Evolutionary conservation across 495 filamentous ascomycete genomes (phyloP).

Genomic region (Hypoxylon fragiforme): DNA sequence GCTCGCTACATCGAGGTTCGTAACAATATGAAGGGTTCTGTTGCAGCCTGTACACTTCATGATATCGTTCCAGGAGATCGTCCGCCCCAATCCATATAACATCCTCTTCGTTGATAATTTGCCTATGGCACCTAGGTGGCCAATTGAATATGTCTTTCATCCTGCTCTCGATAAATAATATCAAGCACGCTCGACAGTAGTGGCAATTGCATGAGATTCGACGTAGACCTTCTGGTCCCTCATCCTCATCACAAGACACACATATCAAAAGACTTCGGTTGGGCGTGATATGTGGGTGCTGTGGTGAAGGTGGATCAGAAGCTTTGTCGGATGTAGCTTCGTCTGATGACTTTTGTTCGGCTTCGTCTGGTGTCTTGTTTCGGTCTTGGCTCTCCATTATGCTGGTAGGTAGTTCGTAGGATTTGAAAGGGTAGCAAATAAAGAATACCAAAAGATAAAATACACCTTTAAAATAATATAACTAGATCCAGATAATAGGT

Average conservation of each 20-base stretch:
- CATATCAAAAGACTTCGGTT: too few relatives aligned
- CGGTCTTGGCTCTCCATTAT: too few relatives aligned
- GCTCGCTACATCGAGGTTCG: conserved; percentile 3
- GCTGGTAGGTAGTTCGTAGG: too few relatives aligned
- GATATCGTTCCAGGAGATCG: background rate
- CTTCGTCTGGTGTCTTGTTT: too few relatives aligned
- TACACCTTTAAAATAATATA: too few relatives aligned
- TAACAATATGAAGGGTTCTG: conserved; percentile 4
- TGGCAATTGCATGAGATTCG: conserved; percentile 1
- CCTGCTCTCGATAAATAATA: background rate
- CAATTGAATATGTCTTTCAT: background rate
- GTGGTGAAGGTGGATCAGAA: too few relatives aligned
- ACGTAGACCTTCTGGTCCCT: background rate
- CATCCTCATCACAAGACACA: background rate
- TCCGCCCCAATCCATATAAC: background rate
- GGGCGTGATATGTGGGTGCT: background rate
- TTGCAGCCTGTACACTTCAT: background rate
- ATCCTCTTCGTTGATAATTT: background rate
- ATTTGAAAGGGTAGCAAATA: too few relatives aligned
- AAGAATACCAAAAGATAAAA: too few relatives aligned
- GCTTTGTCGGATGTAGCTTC: too few relatives aligned
- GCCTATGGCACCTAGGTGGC: conserved; percentile 6
- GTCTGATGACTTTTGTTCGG: too few relatives aligned
- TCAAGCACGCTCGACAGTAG: conserved; percentile 8
- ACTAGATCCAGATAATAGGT: too few relatives aligned